These are phyloP conservation scores for Coemansia javaensis DNA, from an alignment of 192 early-diverging fungal genomes.

Conservation along the genomic window DNA sequence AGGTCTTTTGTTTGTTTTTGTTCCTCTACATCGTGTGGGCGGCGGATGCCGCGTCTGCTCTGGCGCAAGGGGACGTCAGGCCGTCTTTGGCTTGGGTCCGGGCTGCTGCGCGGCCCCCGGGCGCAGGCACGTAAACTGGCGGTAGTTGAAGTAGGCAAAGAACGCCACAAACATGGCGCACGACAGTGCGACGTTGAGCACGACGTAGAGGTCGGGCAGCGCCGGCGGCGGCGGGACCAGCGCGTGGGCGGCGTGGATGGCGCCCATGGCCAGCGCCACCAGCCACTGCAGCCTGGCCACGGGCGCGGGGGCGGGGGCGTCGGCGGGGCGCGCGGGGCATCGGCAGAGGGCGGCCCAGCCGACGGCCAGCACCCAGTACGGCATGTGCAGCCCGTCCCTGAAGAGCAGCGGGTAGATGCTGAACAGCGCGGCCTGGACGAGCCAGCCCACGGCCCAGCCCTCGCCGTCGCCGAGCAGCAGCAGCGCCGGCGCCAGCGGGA, in stretches of 20 bases:
- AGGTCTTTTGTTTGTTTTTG: too few relatives aligned
- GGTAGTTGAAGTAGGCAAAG: slow-evolving; percentile 72
- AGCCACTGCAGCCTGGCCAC: slow-evolving; percentile 25
- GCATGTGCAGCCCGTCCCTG: slow-evolving; percentile 65
- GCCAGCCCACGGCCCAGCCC: slow-evolving; percentile 55
- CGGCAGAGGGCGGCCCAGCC: slow-evolving; percentile 73
- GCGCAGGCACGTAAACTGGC: slow-evolving; percentile 35
- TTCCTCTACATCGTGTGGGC: too few relatives aligned
- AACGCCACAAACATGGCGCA: slow-evolving; percentile 63
- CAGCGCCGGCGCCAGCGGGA: slow-evolving; percentile 74
- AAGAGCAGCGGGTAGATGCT: slow-evolving; percentile 87
- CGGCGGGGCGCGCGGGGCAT: slow-evolving; percentile 26
- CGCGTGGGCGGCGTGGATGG: slow-evolving; percentile 58
- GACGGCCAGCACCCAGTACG: slow-evolving; percentile 63
- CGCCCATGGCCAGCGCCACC: slow-evolving; percentile 41
- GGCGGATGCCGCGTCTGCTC: too few relatives aligned
- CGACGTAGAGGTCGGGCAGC: slow-evolving; percentile 78
- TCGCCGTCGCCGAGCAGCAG: slow-evolving; percentile 73
- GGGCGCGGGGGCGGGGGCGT: slow-evolving; percentile 6
- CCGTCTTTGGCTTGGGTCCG: slow-evolving; percentile 26
- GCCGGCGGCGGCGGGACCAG: slow-evolving; percentile 58
- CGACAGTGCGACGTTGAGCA: slow-evolving; percentile 70
- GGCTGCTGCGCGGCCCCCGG: neutral
- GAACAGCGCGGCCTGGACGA: slow-evolving; percentile 79
- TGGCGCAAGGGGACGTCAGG: too few relatives aligned